Base-by-base conservation (phyloP, 805 yeast species). In the Zygosaccharomyces pseudorouxii region DNA sequence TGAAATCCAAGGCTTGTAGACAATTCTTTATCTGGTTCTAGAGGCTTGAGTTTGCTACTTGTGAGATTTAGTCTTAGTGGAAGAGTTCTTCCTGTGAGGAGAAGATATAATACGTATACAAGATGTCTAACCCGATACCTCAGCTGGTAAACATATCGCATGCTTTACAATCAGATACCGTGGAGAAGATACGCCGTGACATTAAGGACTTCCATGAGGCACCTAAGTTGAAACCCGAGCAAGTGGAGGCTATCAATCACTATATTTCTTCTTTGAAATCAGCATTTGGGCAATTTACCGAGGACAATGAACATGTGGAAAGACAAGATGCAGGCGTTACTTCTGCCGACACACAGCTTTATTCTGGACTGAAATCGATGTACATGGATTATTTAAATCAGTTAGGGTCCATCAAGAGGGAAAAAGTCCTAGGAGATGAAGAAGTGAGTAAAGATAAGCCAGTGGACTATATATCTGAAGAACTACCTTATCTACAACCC, bases 101-200 rank as follows among this genome's bases (percentile, higher is more conserved):
- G 44, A 19, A 19, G 36, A 31, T 5, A n/a, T 14, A 14, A 10
- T 25, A 23, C 18, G 9, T 16, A 27, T 39, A n/a, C 16, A 51
- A 12, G 36, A 54, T 57, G 61, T 54, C 63, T 18, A 44, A 53
- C 33, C 60, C 61, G 12, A 58, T 64, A 30, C 69, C 68, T 22
- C 67, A 64, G 49, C 43, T 55, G 45, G 65, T 65, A 38, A 58
- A 65, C 47, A 63, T 65, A 14, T 53, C 63, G 35, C 64, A 65
- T 49, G 63, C 68, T 6, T 55, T 65, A 47, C 62, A 59, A 39
- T 58, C 68, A 11, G 43, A 55, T 14, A 52, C 57, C 11, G 55
- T 65, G 14, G 62, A 63, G 41, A 57, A 60, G 48, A 62, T 65
- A 22, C 58, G 66, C 10, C 33, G 54, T 11, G 66, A 63, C 45